Evolutionary conservation across 768 basidiomycete species (phyloP).

Genomic region (Cyathus striatus): DNA sequence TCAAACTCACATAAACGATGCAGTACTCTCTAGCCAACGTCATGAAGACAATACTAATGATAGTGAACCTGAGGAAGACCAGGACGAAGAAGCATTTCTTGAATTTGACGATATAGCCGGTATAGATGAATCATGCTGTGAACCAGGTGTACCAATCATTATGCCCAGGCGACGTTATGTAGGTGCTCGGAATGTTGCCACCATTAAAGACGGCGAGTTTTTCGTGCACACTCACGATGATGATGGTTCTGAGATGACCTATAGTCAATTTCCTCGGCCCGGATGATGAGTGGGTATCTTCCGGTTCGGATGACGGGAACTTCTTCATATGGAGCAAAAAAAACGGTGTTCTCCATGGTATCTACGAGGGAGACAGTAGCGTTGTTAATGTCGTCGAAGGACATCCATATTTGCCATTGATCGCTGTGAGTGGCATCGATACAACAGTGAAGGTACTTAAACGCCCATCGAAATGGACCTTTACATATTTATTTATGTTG

Average conservation of each 20-base stretch:
- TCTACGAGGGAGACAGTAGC: slow-evolving; percentile 78
- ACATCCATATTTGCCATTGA: slow-evolving; percentile 72
- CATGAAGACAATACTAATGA: slow-evolving; percentile 11
- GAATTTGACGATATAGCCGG: slow-evolving; percentile 16
- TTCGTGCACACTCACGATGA: no score
- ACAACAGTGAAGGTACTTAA: slow-evolving; percentile 67
- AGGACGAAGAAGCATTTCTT: slow-evolving; percentile 19
- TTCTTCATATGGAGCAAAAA: slow-evolving; percentile 84
- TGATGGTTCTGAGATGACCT: neutral
- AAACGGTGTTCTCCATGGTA: slow-evolving; percentile 57
- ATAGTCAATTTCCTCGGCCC: slow-evolving; percentile 86
- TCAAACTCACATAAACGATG: no score
- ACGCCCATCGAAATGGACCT: slow-evolving; percentile 1
- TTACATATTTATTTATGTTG: slow-evolving; percentile 1
- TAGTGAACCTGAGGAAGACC: slow-evolving; percentile 23
- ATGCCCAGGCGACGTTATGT: slow-evolving; percentile 58
- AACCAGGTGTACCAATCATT: slow-evolving; percentile 45
- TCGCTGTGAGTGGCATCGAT: slow-evolving; percentile 89
- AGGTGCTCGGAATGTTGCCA: slow-evolving; percentile 76
- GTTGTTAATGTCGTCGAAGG: slow-evolving; percentile 87
- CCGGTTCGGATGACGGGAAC: slow-evolving; percentile 85
- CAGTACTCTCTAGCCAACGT: slow-evolving; percentile 2
- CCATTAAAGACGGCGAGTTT: slow-evolving; percentile 91
- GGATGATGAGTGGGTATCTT: slow-evolving; percentile 69
- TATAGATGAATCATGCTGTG: slow-evolving; percentile 14